Conservation (phyloP, 768 basidiomycete genomes). For the Lactifluus volemus region DNA sequence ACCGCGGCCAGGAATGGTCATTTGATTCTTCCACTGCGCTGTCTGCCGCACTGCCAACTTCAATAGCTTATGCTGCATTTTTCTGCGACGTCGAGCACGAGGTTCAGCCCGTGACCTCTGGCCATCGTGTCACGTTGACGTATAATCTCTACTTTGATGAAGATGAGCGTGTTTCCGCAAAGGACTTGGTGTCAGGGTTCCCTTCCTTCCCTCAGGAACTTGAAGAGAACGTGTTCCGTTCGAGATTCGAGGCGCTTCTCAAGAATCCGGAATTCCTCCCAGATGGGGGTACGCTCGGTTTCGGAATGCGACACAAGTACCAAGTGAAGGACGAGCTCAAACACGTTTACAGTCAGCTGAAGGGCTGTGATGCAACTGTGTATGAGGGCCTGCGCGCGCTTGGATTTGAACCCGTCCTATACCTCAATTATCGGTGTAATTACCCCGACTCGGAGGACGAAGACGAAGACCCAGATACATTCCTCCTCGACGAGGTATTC, state of each 20-base stretch:
- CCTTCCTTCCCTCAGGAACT: background rate
- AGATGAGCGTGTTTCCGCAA: background rate
- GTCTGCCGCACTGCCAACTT: constrained; percentile 3
- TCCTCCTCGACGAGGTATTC: background rate
- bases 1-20: constrained; percentile 27
- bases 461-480: background rate
- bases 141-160: constrained; percentile 32
- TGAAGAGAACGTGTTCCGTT: constrained; percentile 4
- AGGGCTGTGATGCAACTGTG: background rate
- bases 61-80: constrained; percentile 34
- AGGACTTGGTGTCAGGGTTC: background rate
- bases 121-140: constrained; percentile 37
- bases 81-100: constrained; percentile 40
- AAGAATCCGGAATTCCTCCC: constrained; percentile 29
- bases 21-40: constrained; percentile 32
- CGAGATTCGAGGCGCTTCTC: constrained; percentile 25
- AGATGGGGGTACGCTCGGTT: constrained; percentile 33
- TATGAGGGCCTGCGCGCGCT: background rate
- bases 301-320: constrained; percentile 33
- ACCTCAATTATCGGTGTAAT: background rate
- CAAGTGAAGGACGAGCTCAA: constrained; percentile 20
- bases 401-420: background rate
- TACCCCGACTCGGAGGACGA: no score
- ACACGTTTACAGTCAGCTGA: background rate
- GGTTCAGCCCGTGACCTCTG: constrained; percentile 33